These are phyloP conservation scores for Candida anutae DNA, from an alignment of 1,139 yeast genomes.

Conservation along the genomic window DNA sequence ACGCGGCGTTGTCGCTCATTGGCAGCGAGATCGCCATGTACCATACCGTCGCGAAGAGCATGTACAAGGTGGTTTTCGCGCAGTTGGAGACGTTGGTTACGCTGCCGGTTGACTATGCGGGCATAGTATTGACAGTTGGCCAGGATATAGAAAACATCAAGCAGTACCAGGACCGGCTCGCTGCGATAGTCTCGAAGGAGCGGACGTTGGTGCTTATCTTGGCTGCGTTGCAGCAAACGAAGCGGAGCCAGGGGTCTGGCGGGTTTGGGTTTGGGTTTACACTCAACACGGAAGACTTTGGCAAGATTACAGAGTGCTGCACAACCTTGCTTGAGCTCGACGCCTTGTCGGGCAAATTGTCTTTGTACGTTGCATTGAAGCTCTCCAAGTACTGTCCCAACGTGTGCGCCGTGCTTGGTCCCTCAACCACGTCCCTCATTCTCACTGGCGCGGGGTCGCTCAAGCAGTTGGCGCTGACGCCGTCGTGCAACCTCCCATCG, in stretches of 20 bases:
- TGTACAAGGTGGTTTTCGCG: constrained; percentile 58
- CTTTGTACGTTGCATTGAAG: constrained; percentile 49
- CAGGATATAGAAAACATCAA: constrained; percentile 36
- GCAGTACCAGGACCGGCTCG: constrained; percentile 27
- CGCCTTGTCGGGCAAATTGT: constrained; percentile 35
- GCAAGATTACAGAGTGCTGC: constrained; percentile 38
- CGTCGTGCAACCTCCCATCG: constrained; percentile 79
- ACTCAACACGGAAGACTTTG: constrained; percentile 30
- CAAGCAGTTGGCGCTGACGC: constrained; percentile 58
- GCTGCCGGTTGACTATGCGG: constrained; percentile 60
- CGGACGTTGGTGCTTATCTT: constrained; percentile 66
- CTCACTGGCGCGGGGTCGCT: constrained; percentile 69
- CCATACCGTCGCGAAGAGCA: constrained; percentile 42
- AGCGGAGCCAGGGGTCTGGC: too few species aligned
- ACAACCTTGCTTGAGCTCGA: constrained; percentile 40
- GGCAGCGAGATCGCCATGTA: constrained; percentile 47
- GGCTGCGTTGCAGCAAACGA: constrained; percentile 47
- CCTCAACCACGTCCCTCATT: constrained; percentile 68
- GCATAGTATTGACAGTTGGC: constrained; percentile 43
- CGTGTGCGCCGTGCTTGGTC: constrained; percentile 62
- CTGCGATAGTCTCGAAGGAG: constrained; percentile 46
- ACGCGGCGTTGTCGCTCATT: constrained; percentile 49
- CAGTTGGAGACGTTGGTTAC: constrained; percentile 61
- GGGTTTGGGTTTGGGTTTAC: too few species aligned
- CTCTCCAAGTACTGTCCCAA: constrained; percentile 72